These are phyloP conservation scores for Ogataea sp. DNA, from an alignment of 805 yeast genomes.

Conservation along the genomic window DNA sequence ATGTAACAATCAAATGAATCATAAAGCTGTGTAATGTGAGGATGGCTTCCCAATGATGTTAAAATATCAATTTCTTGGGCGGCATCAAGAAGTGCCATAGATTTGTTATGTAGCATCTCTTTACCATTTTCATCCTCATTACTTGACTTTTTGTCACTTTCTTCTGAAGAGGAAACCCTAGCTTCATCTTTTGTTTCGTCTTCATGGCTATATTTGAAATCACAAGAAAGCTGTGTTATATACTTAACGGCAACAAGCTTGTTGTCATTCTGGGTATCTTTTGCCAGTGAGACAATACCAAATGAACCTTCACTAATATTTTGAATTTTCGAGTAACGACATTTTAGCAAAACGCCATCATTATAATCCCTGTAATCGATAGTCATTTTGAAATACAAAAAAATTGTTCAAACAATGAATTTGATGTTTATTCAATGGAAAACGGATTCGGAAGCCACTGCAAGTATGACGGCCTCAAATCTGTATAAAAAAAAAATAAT, in stretches of 20 bases:
- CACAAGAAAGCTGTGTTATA: constrained; percentile 52
- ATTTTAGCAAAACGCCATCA: constrained; percentile 40
- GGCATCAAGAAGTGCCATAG: constrained; percentile 46
- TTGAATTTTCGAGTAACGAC: constrained; percentile 58
- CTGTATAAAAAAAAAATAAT: too few species aligned
- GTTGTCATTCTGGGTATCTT: constrained; percentile 42
- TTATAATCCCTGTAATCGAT: constrained; percentile 21
- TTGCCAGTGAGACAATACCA: constrained; percentile 85
- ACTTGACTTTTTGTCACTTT: constrained; percentile 10
- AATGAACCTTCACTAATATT: constrained; percentile 89
- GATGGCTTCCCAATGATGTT: constrained; percentile 47
- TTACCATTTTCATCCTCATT: constrained; percentile 10
- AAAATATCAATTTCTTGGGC: constrained; percentile 62
- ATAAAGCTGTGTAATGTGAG: constrained; percentile 36
- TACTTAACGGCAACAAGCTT: constrained; percentile 79
- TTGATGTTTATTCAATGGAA: neutral
- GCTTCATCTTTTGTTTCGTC: constrained; percentile 9
- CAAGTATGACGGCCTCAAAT: neutral
- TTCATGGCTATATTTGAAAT: constrained; percentile 24
- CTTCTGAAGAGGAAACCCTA: too few species aligned
- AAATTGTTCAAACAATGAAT: neutral
- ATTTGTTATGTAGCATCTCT: constrained; percentile 9
- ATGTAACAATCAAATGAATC: constrained; percentile 47
- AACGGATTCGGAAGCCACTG: neutral
- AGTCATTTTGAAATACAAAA: constrained; percentile 11